Conservation (phyloP, 768 basidiomycete genomes). For the Mrakia hoshinonis region DNA sequence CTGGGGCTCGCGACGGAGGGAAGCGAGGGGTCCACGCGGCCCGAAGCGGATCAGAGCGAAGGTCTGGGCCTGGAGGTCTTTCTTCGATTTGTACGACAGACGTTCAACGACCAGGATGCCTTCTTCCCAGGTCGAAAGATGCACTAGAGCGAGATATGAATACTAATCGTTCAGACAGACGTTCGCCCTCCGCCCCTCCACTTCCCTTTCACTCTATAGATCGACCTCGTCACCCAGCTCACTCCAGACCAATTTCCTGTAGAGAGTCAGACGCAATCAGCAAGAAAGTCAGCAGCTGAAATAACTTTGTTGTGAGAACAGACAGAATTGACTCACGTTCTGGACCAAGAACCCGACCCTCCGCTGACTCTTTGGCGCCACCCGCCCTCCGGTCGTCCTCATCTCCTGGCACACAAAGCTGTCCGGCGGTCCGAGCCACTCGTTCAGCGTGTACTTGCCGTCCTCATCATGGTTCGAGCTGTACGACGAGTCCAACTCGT, state of each 20-base stretch:
- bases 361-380: constrained; percentile 41
- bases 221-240: constrained; percentile 16
- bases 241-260: constrained; percentile 10
- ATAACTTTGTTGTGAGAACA: not conserved
- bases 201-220: not conserved
- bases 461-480: constrained; percentile 39
- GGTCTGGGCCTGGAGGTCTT: no score
- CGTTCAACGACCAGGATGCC: not conserved
- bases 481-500: constrained; percentile 42
- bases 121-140: not conserved
- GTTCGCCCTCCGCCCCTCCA: not conserved
- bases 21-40: no score
- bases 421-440: constrained; percentile 95
- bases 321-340: constrained; percentile 32
- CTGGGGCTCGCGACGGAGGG: no score
- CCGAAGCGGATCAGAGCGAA: no score
- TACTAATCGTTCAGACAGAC: no score
- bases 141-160: no score
- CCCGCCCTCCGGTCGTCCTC: constrained; percentile 44
- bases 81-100: not conserved
- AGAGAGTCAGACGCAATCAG: not conserved
- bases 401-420: constrained; percentile 85
- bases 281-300: not conserved
- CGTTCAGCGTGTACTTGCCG: constrained; percentile 68
- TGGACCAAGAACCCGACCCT: constrained; percentile 42